Conservation (phyloP, 768 basidiomycete genomes). For the Leccinum longicurvipes region DNA sequence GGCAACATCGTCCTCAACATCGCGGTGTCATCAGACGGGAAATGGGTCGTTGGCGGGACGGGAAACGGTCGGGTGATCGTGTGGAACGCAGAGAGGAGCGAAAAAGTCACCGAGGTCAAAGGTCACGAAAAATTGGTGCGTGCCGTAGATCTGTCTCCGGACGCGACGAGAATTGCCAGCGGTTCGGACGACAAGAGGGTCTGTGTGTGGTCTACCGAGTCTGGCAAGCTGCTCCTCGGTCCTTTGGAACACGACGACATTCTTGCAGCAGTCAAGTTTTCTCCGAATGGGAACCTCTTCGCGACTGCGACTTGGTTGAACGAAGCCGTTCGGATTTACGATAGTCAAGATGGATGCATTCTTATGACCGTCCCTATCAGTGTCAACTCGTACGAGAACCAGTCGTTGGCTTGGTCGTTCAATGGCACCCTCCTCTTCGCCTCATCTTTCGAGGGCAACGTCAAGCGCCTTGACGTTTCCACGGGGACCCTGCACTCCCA, state of each 20-base stretch:
- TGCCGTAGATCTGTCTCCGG: slow-evolving; percentile 17
- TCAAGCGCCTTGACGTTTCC: slow-evolving; percentile 5
- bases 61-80: slow-evolving; percentile 3
- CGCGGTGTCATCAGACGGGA: slow-evolving; percentile 4
- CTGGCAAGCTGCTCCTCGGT: slow-evolving; percentile 5
- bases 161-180: slow-evolving; percentile 4
- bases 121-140: slow-evolving; percentile 11
- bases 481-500: background rate
- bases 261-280: slow-evolving; percentile 12
- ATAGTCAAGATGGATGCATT: slow-evolving; percentile 2
- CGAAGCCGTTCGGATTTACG: slow-evolving; percentile 12
- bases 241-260: slow-evolving; percentile 8
- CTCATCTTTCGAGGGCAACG: slow-evolving; percentile 8
- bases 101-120: slow-evolving; percentile 6
- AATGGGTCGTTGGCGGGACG: slow-evolving; percentile 9
- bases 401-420: slow-evolving; percentile 9
- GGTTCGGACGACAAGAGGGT: slow-evolving; percentile 12
- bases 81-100: slow-evolving; percentile 7
- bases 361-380: slow-evolving; percentile 6
- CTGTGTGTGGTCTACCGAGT: slow-evolving; percentile 9
- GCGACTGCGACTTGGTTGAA: slow-evolving; percentile 15
- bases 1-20: slow-evolving; percentile 6
- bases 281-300: slow-evolving; percentile 7
- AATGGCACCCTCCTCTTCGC: slow-evolving; percentile 2
- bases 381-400: slow-evolving; percentile 10